A percentile compares a stretch with the other conserved stretches of the same genome.
These are phyloP conservation scores for Starmerella tilneyi DNA, from an alignment of 805 yeast genomes.

Conservation along the genomic window DNA sequence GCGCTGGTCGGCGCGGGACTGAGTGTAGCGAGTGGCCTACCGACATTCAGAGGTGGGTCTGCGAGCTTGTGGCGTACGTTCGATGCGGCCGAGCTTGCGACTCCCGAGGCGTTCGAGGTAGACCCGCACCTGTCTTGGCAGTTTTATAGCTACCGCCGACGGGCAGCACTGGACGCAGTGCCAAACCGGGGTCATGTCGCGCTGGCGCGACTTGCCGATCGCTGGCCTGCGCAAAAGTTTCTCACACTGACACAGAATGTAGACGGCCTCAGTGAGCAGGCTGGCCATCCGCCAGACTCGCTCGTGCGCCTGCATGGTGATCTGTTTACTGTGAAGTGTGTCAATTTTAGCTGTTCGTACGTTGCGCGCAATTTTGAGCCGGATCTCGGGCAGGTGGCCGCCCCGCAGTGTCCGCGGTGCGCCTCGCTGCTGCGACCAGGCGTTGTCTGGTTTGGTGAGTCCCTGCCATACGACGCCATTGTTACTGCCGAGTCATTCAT, in stretches of 20 bases:
- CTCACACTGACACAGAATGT: conserved; percentile 75
- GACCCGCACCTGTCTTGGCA: conserved; percentile 90
- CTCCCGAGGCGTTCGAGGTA: conserved; percentile 77
- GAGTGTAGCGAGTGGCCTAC: conserved; percentile 65
- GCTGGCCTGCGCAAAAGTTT: conserved; percentile 33
- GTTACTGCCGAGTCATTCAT: conserved; percentile 64
- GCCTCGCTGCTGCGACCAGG: conserved; percentile 66
- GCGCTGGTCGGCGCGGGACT: conserved; percentile 73
- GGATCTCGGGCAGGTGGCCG: conserved; percentile 38
- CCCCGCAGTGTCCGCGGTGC: conserved; percentile 75
- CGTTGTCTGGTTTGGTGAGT: conserved; percentile 93
- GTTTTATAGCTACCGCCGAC: conserved; percentile 63
- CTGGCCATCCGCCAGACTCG: conserved; percentile 46
- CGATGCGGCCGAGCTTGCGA: conserved; percentile 74
- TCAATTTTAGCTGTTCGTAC: conserved; percentile 62
- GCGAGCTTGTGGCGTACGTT: conserved; percentile 64
- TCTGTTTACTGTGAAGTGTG: conserved; percentile 61
- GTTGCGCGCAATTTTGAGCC: conserved; percentile 29
- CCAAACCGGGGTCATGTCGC: conserved; percentile 72
- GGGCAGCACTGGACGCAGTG: conserved; percentile 49
- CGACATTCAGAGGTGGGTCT: conserved; percentile 60
- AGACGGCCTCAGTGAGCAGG: conserved; percentile 61
- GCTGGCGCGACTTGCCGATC: conserved; percentile 47
- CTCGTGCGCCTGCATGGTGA: conserved; percentile 72
- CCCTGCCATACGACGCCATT: conserved; percentile 54